Conservation (phyloP, 1,139 yeast genomes). For the Geotrichum australiense region DNA sequence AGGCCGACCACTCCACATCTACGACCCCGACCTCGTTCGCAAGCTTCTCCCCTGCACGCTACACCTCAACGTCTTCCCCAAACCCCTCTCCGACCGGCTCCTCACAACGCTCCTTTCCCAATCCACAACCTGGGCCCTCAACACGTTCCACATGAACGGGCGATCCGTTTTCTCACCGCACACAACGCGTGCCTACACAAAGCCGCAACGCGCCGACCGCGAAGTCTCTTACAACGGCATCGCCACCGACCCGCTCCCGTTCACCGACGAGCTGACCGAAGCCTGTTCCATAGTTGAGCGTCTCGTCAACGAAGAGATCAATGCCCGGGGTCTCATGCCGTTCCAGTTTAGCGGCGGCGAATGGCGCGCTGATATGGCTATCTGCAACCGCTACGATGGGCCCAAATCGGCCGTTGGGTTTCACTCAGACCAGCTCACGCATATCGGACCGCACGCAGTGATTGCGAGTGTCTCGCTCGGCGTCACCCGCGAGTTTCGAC, state of each 20-base stretch:
- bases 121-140: slow-evolving; percentile 37
- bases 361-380: slow-evolving; percentile 50
- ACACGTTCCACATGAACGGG: slow-evolving; percentile 51
- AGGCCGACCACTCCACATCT: slow-evolving; percentile 25
- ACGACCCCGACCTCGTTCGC: slow-evolving; percentile 35
- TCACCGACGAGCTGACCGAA: slow-evolving; percentile 37
- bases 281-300: slow-evolving; percentile 42
- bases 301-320: slow-evolving; percentile 38
- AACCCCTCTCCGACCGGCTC: slow-evolving; percentile 41
- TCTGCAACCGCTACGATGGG: slow-evolving; percentile 49
- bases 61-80: slow-evolving; percentile 46
- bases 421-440: slow-evolving; percentile 67
- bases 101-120: slow-evolving; percentile 40
- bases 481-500: slow-evolving; percentile 55
- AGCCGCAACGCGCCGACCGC: slow-evolving; percentile 10
- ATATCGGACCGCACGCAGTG: slow-evolving; percentile 61
- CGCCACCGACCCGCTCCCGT: slow-evolving; percentile 27
- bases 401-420: slow-evolving; percentile 52
- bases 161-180: slow-evolving; percentile 53
- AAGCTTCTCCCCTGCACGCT: slow-evolving; percentile 45
- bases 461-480: slow-evolving; percentile 65
- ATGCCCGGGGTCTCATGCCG: slow-evolving; percentile 29
- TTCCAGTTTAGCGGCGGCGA: slow-evolving; percentile 34
- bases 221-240: slow-evolving; percentile 40
- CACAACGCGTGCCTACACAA: slow-evolving; percentile 36